Percentiles rank a stretch among this genome's conserved stretches.
Conservation (phyloP, 2,329 filamentous ascomycete species). For the Apiospora hydei region DNA sequence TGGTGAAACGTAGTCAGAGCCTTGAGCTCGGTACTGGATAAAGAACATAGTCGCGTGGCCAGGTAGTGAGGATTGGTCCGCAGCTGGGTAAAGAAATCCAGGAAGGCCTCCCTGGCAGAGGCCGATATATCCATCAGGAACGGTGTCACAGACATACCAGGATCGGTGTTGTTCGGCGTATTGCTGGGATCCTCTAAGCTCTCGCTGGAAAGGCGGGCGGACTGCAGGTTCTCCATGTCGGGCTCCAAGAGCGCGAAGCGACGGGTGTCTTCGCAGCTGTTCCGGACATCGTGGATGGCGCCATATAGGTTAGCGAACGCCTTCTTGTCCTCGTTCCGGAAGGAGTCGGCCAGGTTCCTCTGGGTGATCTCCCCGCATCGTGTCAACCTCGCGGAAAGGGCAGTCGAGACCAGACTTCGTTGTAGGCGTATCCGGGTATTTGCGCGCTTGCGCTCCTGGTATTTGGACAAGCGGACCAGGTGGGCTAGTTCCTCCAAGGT, state of each 20-base stretch:
- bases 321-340: constrained; percentile 80
- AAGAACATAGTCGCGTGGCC: constrained; percentile 78
- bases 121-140: constrained; percentile 78
- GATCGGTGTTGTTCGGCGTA: constrained; percentile 46
- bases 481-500: constrained; percentile 81
- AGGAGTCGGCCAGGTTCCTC: constrained; percentile 78
- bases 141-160: constrained; percentile 51
- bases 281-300: constrained; percentile 80
- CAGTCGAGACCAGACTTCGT: constrained; percentile 76
- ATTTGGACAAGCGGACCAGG: constrained; percentile 77
- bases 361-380: constrained; percentile 78
- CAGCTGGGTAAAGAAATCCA: constrained; percentile 82
- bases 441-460: constrained; percentile 81
- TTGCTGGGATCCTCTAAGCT: constrained; percentile 57
- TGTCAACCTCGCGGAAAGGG: constrained; percentile 76
- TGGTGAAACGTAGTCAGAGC: constrained; percentile 81
- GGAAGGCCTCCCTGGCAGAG: constrained; percentile 75
- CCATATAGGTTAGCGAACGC: constrained; percentile 77
- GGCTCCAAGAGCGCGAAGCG: constrained; percentile 76
- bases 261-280: constrained; percentile 76
- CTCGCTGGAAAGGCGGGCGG: constrained; percentile 55
- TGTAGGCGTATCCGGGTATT: constrained; percentile 78
- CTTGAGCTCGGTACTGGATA: constrained; percentile 79
- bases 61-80: constrained; percentile 89
- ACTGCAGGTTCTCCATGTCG: constrained; percentile 70